Evolutionary conservation across 768 basidiomycete species (phyloP), one percentile per base, ranked within the genome.

Genomic region (Agaricus subrufescens): DNA sequence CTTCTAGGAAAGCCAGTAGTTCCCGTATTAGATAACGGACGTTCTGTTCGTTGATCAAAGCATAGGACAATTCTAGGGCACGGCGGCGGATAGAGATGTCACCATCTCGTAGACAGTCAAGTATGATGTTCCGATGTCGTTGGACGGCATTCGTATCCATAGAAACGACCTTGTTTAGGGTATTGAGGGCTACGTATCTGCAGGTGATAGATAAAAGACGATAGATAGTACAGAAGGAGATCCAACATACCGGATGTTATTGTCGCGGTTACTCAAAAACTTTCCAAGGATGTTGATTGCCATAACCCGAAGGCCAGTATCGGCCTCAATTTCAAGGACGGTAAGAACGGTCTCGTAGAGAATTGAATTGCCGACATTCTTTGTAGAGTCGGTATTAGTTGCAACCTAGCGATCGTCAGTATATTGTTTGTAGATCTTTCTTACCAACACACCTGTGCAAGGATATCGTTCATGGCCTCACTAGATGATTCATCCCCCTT

Each of bases 271-370:
- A 67, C 91, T 88, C 67, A 99, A 75, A 75, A 98, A 98, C 72
- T 98, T 98, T 53, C 97, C 97, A 34, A 99, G 81, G 56, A 98
- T 98, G 68, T 99, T 99, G 71, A 99, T 99, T 0, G 97, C 97
- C 97, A 99, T 98, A 45, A 98, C 95, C 1, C 97, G 87, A 23
- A 99, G 75, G 19, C 94, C 94, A 42, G 85, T 89, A 67, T 99
- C 97, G 10, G 97, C 95, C 65, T 99, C 94, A 59, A 98, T 98
- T 62, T 99, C 96, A 46, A 99, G 78, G 15, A 99, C 88, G 1
- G 95, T 94, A 60, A 98, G 78, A 5, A 98, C 96, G 0, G 96
- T 96, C 73, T 99, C 97, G 69, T 99, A 99, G 31, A 99, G 72
- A 60, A 99, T 98, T 3, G 96, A 87, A 70, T 98, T 98, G 51